These are phyloP conservation scores for Ettlia oleoabundans DNA, from an alignment of 139 green algal species.

Conservation along the genomic window DNA sequence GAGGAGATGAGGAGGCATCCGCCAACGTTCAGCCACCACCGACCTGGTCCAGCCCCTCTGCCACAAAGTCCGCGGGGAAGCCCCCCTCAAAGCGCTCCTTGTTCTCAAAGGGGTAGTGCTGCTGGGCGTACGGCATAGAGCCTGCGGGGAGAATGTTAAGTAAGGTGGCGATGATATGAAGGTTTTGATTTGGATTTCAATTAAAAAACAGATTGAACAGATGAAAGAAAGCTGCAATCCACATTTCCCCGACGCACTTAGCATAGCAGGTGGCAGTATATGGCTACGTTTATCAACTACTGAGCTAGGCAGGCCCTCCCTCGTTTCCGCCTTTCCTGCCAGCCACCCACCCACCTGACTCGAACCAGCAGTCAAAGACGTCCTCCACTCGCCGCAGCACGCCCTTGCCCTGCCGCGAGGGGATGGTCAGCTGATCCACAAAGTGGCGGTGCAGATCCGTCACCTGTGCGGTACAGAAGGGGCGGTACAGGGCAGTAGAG, in stretches of 20 bases:
- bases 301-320: too few species aligned
- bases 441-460: conserved; percentile 98
- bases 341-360: conserved; percentile 64
- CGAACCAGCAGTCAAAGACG: conserved; percentile 99
- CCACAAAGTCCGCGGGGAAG: conserved; percentile 87
- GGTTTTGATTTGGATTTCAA: too few species aligned
- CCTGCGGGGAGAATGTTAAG: conserved; percentile 41
- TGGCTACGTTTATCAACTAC: too few species aligned
- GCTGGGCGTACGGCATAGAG: conserved; percentile 96
- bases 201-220: too few species aligned
- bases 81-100: conserved; percentile 89
- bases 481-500: neutral
- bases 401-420: conserved; percentile 74
- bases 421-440: conserved; percentile 98
- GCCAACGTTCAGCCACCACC: neutral
- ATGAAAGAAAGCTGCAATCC: too few species aligned
- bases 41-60: conserved; percentile 93
- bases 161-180: too few species aligned
- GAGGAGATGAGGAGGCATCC: too few species aligned
- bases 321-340: too few species aligned
- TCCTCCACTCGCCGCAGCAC: conserved; percentile 87
- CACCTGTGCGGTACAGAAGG: conserved; percentile 49
- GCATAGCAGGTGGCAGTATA: too few species aligned
- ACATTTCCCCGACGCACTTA: too few species aligned
- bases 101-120: conserved; percentile 99